Evolutionary conservation across 306 rosid species (phyloP), one percentile per base, ranked within the genome.

Genomic region (Glycine soja): DNA sequence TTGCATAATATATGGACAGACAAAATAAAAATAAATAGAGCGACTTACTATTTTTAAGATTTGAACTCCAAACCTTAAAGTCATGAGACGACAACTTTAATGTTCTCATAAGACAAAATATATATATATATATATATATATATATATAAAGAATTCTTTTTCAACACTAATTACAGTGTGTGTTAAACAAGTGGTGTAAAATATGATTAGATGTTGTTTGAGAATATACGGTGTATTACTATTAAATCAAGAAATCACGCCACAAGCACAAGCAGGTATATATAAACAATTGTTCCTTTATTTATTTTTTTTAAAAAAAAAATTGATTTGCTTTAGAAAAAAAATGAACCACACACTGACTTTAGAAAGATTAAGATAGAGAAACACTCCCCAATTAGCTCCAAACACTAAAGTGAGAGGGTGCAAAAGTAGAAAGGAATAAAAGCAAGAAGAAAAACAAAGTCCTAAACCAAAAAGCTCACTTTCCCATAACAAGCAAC

Each of bases 391-490:
- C 52, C 14, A 81, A 81, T 85, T 73, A 80, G 52, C 85, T 83
- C 57, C 43, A 62, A 86, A 83, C 80, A 69, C 65, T 48, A 78
- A 81, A 81, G 74, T 8, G n/a, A 24, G 24, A 19, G 30, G 34
- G 58, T 77, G 62, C 15, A 85, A 75, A 61, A 74, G 73, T 52
- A 64, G 79, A 59, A 63, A 2, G 59, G 82, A 75, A 79, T 52
- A 76, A 84, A 74, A 69, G 73, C 84, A 82, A 83, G 42, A 80
- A 78, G 70, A 61, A 48, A 79, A 86, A 75, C 82, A 82, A 82
- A 83, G 81, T 80, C 56, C 80, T 15, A 80, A 78, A 53, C 87
- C 81, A 59, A 86, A 86, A 83, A 69, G 80, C 82, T 79, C 81
- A 69, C 86, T 82, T 88, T 88, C 88, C 68, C 85, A 85, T 81